Base-by-base conservation (phyloP, 257 asterid species). In the Leonotis leonurus region DNA sequence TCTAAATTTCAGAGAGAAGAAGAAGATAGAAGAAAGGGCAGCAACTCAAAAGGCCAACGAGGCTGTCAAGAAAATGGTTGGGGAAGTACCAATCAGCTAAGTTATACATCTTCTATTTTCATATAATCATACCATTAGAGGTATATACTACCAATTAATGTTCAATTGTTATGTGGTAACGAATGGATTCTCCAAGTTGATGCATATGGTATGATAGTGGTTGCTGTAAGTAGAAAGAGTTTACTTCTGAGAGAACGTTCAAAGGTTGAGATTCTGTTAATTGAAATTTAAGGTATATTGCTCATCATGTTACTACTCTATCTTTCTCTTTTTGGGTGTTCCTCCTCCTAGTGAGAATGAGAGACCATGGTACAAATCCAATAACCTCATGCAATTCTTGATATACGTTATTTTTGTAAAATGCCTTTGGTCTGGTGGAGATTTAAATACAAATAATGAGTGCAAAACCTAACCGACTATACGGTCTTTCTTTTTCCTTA, bases 1-100 rank as follows among this genome's bases (percentile, higher is more conserved):
- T 35, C 25, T 54, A 46, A 62, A 46, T 57, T 52, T 53, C 79
- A 93, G 99, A 84, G 99, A 93, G 85, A 89, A 85, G 76, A 89
- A 89, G 83, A 93, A 93, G 62, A 68, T 79, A 59, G 90, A 80
- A 77, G 99, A 82, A 73, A 80, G 99, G 77, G 74, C 78, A 11
- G 83, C 81, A 73, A 55, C 89, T 36, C 95, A 87, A 67, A 89
- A 89, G 68, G 83, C 96, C 39, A 82, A 66, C 32, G 97, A 93
- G 72, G 95, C 97, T n/a, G 71, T 89, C 69, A 83, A 62, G 78
- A 50, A 67, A 76, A 58, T 80, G 71, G 65, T 49, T 56, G 74
- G 88, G 82, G 61, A 78, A 80, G 41, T 69, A 61, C 75, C 83
- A 75, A 72, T 56, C 77, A n/a, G 77, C 70, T 21, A 69, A 64